Conservation (phyloP, 768 basidiomycete genomes). For the Butyriboletus loyo region DNA sequence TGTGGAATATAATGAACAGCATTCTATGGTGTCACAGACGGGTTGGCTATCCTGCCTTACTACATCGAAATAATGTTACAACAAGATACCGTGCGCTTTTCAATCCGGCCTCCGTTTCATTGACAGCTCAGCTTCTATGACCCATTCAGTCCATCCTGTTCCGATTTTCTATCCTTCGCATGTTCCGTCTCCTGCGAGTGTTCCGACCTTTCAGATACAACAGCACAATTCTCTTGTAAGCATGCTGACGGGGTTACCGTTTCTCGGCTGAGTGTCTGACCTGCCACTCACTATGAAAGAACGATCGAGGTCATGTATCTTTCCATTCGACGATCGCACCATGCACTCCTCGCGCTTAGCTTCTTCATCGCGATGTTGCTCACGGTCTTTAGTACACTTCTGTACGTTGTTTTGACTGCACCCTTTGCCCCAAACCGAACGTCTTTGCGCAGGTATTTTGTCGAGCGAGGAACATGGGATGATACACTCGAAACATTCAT, state of each 20-base stretch:
- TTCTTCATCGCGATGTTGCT: slow-evolving; percentile 90
- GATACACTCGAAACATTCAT: slow-evolving; percentile 74
- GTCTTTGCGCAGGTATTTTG: slow-evolving; percentile 62
- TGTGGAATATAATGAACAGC: slow-evolving; percentile 36
- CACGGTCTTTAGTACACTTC: slow-evolving; percentile 80
- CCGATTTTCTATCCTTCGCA: slow-evolving; percentile 86
- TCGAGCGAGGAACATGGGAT: slow-evolving; percentile 90
- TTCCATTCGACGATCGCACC: slow-evolving; percentile 78
- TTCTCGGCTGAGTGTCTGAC: background rate
- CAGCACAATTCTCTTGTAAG: slow-evolving; percentile 77
- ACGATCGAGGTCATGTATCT: slow-evolving; percentile 94
- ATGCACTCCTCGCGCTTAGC: slow-evolving; percentile 80
- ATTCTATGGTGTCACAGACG: slow-evolving; percentile 83
- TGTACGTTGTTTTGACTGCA: slow-evolving; percentile 43
- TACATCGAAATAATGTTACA: slow-evolving; percentile 81
- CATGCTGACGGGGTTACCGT: slow-evolving; percentile 6
- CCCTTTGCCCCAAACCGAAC: background rate
- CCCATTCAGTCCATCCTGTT: slow-evolving; percentile 70
- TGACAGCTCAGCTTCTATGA: background rate
- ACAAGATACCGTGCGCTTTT: slow-evolving; percentile 75
- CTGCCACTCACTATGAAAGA: slow-evolving; percentile 32
- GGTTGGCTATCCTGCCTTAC: slow-evolving; percentile 84
- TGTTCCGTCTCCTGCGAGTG: slow-evolving; percentile 84
- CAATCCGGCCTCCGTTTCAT: background rate
- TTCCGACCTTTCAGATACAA: slow-evolving; percentile 88